Percentiles rank a stretch among this genome's conserved stretches.
These are phyloP conservation scores for Mycena galopus DNA, from an alignment of 768 basidiomycete species.

Conservation along the genomic window DNA sequence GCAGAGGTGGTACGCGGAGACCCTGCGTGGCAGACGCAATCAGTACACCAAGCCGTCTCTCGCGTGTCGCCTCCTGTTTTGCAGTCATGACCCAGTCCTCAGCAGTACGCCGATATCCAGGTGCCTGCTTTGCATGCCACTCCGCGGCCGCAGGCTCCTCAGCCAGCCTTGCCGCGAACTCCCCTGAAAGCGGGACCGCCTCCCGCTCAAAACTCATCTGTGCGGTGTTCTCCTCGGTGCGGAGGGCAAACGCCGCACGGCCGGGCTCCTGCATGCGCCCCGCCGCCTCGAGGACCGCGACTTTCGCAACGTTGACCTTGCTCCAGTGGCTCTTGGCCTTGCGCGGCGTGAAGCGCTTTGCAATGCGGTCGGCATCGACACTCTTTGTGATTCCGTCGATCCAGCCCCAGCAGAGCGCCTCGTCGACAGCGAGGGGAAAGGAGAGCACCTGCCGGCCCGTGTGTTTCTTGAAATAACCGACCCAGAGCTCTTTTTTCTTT, in stretches of 20 bases:
- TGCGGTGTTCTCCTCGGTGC: constrained; percentile 26
- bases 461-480: constrained; percentile 23
- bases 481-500: constrained; percentile 1
- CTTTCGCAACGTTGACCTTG: constrained; percentile 25
- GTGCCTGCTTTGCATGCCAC: constrained; percentile 13
- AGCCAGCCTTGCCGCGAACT: not conserved
- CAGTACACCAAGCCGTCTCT: constrained; percentile 17
- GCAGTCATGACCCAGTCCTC: constrained; percentile 31
- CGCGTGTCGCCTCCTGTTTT: constrained; percentile 23
- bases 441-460: constrained; percentile 17
- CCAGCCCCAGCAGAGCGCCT: constrained; percentile 30
- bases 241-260: constrained; percentile 26
- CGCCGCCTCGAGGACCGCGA: constrained; percentile 16
- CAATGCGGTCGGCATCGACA: constrained; percentile 22
- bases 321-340: constrained; percentile 31
- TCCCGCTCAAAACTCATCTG: constrained; percentile 28
- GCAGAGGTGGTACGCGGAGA: constrained; percentile 18
- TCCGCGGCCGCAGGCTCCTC: not conserved
- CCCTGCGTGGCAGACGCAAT: constrained; percentile 16
- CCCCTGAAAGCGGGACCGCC: constrained; percentile 8
- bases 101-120: constrained; percentile 15
- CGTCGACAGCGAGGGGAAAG: constrained; percentile 15
- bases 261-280: constrained; percentile 27
- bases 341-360: constrained; percentile 30
- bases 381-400: constrained; percentile 22